A percentile compares a stretch with the other conserved stretches of the same genome.
Conservation (phyloP, 495 filamentous ascomycete genomes). For the Oleoguttula mirabilis region DNA sequence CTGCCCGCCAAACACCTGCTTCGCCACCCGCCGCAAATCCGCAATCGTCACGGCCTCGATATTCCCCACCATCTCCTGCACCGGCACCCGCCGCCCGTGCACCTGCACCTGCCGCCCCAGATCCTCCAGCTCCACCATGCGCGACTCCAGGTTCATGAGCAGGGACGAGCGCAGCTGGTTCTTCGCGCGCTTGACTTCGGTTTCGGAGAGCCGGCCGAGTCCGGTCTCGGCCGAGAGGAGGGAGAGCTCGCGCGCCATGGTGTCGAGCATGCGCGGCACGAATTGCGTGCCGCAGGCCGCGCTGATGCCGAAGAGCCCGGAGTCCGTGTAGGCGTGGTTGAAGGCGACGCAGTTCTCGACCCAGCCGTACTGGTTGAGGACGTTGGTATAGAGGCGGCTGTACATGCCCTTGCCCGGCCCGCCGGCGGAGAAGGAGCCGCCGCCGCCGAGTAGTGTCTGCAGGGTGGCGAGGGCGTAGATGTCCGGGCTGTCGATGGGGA, state of each 20-base stretch:
- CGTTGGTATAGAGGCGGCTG: constrained; percentile 90
- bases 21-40: constrained; percentile 79
- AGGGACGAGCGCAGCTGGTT: constrained; percentile 86
- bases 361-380: constrained; percentile 94
- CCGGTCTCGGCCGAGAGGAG: constrained; percentile 62
- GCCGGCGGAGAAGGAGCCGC: constrained; percentile 93
- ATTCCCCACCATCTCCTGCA: constrained; percentile 79
- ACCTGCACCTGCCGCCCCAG: constrained; percentile 92
- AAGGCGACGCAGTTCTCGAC: constrained; percentile 90
- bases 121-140: constrained; percentile 98
- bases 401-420: constrained; percentile 99
- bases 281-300: constrained; percentile 68
- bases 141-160: constrained; percentile 93
- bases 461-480: constrained; percentile 96
- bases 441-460: constrained; percentile 89
- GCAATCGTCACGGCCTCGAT: constrained; percentile 72
- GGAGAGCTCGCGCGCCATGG: constrained; percentile 82
- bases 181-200: constrained; percentile 90
- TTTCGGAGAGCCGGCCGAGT: constrained; percentile 52
- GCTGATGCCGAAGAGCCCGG: constrained; percentile 85
- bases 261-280: constrained; percentile 71
- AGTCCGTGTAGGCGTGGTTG: constrained; percentile 95
- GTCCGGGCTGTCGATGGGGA: constrained; percentile 77
- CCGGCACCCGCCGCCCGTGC: constrained; percentile 78
- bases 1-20: constrained; percentile 61